A percentile compares a stretch with the other conserved stretches of the same genome.
phyloP scores from a whole-genome alignment of 2,329 filamentous ascomycete species.

The Xylaria multiplex region DNA sequence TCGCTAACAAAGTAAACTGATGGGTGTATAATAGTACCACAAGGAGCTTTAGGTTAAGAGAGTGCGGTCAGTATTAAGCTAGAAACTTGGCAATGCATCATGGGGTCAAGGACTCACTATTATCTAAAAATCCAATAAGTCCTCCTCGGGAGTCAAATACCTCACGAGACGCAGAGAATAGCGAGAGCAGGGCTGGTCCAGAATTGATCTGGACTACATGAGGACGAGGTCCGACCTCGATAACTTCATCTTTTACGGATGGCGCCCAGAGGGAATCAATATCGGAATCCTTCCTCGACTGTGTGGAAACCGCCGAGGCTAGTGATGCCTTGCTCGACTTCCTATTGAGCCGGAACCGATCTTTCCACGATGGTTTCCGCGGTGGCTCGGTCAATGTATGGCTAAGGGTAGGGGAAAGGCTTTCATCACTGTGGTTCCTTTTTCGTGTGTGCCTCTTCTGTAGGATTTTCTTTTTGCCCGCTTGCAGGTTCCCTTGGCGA shows the following conservation, averaged over 20 bases:
- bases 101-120: constrained; percentile 24
- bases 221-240: constrained; percentile 36
- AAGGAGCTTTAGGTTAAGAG: constrained; percentile 29
- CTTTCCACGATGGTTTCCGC: constrained; percentile 30
- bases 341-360: constrained; percentile 30
- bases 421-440: constrained; percentile 24
- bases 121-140: constrained; percentile 38
- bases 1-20: constrained; percentile 41
- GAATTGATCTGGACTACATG: constrained; percentile 39
- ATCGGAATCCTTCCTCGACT: constrained; percentile 48
- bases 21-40: constrained; percentile 42
- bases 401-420: constrained; percentile 1
- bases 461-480: constrained; percentile 35
- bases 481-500: constrained; percentile 39
- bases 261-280: constrained; percentile 38
- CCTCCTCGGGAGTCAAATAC: constrained; percentile 34
- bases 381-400: constrained; percentile 18
- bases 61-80: constrained; percentile 16
- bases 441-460: constrained; percentile 29
- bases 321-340: constrained; percentile 51
- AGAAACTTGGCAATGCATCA: not conserved
- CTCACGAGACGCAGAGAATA: constrained; percentile 36
- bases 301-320: constrained; percentile 59
- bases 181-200: constrained; percentile 33
- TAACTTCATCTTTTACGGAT: constrained; percentile 23